Evolutionary conservation across 257 asterid genomes (phyloP).

Genomic region (Osmanthus fragrans): DNA sequence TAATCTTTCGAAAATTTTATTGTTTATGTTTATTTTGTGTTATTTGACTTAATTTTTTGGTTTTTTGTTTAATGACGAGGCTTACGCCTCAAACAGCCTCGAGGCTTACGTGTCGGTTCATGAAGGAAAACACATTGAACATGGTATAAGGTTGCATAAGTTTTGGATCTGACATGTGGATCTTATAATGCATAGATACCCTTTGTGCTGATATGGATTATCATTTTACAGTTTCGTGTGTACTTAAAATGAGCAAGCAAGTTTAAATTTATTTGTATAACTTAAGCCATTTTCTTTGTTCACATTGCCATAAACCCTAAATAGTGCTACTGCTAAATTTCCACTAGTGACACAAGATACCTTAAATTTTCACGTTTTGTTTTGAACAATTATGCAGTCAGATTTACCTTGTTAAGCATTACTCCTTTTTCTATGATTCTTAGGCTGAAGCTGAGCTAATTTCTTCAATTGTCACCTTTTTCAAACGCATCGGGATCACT

Average conservation of each 20-base stretch:
- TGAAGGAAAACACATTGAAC: too few relatives aligned
- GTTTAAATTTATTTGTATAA: background rate
- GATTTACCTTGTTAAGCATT: background rate
- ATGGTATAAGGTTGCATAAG: background rate
- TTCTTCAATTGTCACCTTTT: constrained; percentile 79
- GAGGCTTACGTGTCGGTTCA: too few relatives aligned
- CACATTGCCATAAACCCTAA: background rate
- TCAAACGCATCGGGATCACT: constrained; percentile 95
- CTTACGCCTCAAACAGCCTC: too few relatives aligned
- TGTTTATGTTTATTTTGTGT: too few relatives aligned
- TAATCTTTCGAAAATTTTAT: too few relatives aligned
- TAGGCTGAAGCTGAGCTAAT: constrained; percentile 99
- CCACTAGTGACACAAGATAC: background rate
- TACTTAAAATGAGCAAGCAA: background rate
- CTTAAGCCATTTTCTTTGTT: background rate
- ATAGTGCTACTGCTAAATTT: background rate
- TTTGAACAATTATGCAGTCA: background rate
- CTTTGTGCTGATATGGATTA: background rate
- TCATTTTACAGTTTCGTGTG: background rate
- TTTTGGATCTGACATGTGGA: background rate
- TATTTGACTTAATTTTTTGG: too few relatives aligned
- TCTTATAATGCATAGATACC: background rate
- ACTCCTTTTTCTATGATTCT: constrained; percentile 7
- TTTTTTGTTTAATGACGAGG: too few relatives aligned
- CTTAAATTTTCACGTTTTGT: background rate